Evolutionary conservation across 2,329 filamentous ascomycete genomes (phyloP), one percentile per base, ranked within the genome.

Genomic region (Aspergillus sp.): DNA sequence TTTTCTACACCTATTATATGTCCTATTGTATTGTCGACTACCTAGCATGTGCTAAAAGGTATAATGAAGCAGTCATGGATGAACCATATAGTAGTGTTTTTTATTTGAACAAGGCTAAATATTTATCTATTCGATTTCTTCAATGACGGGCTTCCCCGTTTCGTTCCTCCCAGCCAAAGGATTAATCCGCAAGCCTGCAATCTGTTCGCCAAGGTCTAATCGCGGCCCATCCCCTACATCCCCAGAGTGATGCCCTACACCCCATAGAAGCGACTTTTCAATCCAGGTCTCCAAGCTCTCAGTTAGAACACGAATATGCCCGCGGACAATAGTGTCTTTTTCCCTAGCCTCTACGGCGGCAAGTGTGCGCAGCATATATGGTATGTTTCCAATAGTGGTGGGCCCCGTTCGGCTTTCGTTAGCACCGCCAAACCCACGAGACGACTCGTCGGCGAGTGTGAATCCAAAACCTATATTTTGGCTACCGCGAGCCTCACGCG

Each of bases 281-380:
- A 75, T 55, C 76, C 76, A 78, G 11, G 73, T 72, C 62, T 78
- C 75, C 34, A 78, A 57, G 50, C 70, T 78, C 64, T 78, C 75
- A 27, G 75, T 70, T 53, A 78, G 55, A 22, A 67, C 68, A 2
- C 73, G 71, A 15, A 77, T 61, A 65, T 79, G 75, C 0, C 74
- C 75, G 22, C 74, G 69, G 6, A 76, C 73, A 59, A 77, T 71
- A 3, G 46, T 55, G 56, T 79, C 76, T 7, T 66, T 69, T 51
- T 79, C 76, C 12, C 61, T 65, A 27, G 66, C 69, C 54, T 78
- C 75, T 5, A 76, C 74, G 44, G 73, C 74, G 1, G 51, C 59
- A 34, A 79, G 60, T 3, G 71, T 70, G 20, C 69, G 71, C 20
- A 77, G 55, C 57, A 77, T 77, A 37, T 64, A 61, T 1, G 74